Percentiles rank a stretch among this genome's conserved stretches.
phyloP scores from a whole-genome alignment of 2,329 filamentous ascomycete genomes.

The Aureobasidium sp. region DNA sequence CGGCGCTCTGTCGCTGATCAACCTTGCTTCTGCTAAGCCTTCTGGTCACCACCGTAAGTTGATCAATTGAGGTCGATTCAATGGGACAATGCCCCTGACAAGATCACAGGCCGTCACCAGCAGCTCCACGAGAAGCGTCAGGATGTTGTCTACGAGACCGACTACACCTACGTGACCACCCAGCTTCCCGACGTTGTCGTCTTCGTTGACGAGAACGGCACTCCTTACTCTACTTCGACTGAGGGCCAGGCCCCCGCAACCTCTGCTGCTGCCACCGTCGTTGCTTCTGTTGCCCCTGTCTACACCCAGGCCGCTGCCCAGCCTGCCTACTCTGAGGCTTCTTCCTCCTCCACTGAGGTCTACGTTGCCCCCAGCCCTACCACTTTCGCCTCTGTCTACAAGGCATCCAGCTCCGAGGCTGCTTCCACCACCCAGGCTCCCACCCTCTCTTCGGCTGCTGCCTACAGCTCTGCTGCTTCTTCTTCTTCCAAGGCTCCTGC shows the following conservation, averaged over 20 bases:
- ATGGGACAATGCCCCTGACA: not conserved
- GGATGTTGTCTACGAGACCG: constrained; percentile 28
- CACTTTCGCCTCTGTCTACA: constrained; percentile 18
- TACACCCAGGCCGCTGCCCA: constrained; percentile 16
- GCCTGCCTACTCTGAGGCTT: constrained; percentile 18
- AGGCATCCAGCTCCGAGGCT: constrained; percentile 19
- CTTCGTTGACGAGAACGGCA: constrained; percentile 53
- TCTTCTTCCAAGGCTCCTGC: constrained; percentile 17
- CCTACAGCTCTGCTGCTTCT: constrained; percentile 17
- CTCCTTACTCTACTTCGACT: constrained; percentile 35
- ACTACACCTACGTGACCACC: constrained; percentile 32
- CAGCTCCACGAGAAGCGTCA: constrained; percentile 31
- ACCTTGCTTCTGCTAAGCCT: constrained; percentile 36
- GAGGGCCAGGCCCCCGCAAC: constrained; percentile 11
- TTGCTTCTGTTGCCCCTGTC: constrained; percentile 15
- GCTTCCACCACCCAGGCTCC: constrained; percentile 6
- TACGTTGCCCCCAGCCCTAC: constrained; percentile 12
- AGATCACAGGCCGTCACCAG: constrained; percentile 26
- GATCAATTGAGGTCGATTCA: constrained; percentile 11
- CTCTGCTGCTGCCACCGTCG: constrained; percentile 14
- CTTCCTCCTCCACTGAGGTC: constrained; percentile 9
- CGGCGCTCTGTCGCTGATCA: constrained; percentile 18
- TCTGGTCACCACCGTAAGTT: constrained; percentile 24
- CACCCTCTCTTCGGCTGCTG: not conserved
- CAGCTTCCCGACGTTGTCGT: constrained; percentile 47